These are phyloP conservation scores for Patellifolia procumbens DNA, from an alignment of 179 eudicot species.

Conservation along the genomic window DNA sequence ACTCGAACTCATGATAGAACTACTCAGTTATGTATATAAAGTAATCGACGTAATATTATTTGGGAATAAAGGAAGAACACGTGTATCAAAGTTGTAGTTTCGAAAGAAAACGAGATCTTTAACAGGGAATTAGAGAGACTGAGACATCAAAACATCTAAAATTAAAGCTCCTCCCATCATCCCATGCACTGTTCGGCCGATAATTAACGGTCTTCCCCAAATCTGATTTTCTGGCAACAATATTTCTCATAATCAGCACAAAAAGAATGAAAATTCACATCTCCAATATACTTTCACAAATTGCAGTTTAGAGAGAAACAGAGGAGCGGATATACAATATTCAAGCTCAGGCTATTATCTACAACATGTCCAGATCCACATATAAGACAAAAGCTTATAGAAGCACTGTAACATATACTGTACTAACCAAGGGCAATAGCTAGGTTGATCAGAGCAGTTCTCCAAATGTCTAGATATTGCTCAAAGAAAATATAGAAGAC, in stretches of 20 bases:
- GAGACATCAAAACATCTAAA: neutral
- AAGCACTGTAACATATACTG: constrained; percentile 33
- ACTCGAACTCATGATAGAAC: neutral
- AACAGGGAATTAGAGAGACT: neutral
- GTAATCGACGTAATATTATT: neutral
- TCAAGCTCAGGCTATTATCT: neutral
- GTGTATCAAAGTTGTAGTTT: neutral
- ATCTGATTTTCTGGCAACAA: neutral
- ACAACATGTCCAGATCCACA: neutral
- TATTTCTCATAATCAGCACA: neutral
- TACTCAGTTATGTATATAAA: neutral
- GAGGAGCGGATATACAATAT: neutral
- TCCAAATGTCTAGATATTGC: constrained; percentile 95
- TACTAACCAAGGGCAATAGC: constrained; percentile 90
- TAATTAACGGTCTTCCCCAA: neutral
- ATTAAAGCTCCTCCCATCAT: neutral
- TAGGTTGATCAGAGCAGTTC: constrained; percentile 79
- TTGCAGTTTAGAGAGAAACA: neutral
- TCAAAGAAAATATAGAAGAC: constrained; percentile 93
- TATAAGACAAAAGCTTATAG: neutral
- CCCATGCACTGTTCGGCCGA: neutral
- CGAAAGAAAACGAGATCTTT: neutral
- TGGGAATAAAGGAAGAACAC: neutral
- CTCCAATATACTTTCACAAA: neutral
- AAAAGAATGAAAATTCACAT: neutral